phyloP scores from a whole-genome alignment of 2,329 filamentous ascomycete species.

The Aureobasidium sp. region DNA sequence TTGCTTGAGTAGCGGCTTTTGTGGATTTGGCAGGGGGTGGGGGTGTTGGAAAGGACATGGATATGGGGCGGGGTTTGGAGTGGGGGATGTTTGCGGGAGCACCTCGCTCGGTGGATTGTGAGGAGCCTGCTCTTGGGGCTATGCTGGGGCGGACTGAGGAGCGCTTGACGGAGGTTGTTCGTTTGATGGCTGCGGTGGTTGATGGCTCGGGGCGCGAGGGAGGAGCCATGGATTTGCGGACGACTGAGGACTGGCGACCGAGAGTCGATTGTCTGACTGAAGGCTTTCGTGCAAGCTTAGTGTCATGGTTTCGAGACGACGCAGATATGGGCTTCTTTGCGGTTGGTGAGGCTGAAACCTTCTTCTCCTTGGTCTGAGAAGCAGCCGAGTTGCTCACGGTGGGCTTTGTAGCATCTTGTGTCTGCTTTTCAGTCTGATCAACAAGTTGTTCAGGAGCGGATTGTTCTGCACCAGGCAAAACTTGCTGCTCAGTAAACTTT shows the following conservation, averaged over 20 bases:
- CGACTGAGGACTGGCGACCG: neutral
- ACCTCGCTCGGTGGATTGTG: conserved; percentile 17
- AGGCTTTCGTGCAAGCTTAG: conserved; percentile 8
- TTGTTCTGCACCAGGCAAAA: neutral
- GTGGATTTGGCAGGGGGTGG: conserved; percentile 40
- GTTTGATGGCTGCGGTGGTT: neutral
- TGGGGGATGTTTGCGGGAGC: conserved; percentile 23
- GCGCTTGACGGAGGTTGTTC: neutral
- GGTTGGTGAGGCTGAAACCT: neutral
- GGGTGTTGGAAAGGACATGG: conserved; percentile 38
- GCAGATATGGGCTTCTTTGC: conserved; percentile 16
- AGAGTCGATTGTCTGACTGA: conserved; percentile 14
- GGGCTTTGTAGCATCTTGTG: neutral
- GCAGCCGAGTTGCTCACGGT: too few species aligned
- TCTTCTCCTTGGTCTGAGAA: neutral
- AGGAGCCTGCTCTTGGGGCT: conserved; percentile 8
- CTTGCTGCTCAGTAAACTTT: neutral
- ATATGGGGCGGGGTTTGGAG: conserved; percentile 39
- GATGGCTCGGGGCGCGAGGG: neutral
- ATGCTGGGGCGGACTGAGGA: conserved; percentile 1
- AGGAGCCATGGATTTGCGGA: neutral
- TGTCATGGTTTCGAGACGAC: conserved; percentile 16
- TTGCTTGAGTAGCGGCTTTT: conserved; percentile 41
- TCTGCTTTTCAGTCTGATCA: neutral
- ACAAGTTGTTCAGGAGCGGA: neutral